phyloP scores from a whole-genome alignment of 345 rosid genomes.

The Pugionium cornutum region DNA sequence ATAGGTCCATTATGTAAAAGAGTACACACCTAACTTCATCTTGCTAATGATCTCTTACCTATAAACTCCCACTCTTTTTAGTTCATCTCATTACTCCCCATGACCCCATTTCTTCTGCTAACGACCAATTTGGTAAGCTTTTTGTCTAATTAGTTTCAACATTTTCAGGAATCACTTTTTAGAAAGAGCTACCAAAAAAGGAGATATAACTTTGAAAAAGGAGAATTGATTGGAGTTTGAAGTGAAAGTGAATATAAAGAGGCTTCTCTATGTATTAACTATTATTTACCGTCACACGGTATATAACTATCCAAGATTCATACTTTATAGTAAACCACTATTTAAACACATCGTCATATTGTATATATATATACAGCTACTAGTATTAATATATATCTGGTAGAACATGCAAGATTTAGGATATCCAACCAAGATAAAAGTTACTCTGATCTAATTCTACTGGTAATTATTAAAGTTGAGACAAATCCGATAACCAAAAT shows the following conservation, averaged over 20 bases:
- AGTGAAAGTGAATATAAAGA: neutral
- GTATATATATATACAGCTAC: too few species aligned
- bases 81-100: slow-evolving; percentile 30
- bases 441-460: too few species aligned
- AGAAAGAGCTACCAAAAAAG: slow-evolving; percentile 32
- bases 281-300: slow-evolving; percentile 5
- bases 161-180: slow-evolving; percentile 38
- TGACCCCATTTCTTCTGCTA: slow-evolving; percentile 38
- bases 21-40: slow-evolving; percentile 42
- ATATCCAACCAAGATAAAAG: too few species aligned
- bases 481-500: too few species aligned
- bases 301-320: neutral
- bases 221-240: slow-evolving; percentile 4
- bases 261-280: neutral
- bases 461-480: too few species aligned
- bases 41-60: slow-evolving; percentile 40
- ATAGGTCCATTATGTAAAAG: slow-evolving; percentile 33
- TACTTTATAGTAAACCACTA: neutral
- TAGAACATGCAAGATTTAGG: too few species aligned
- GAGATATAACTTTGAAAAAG: slow-evolving; percentile 37
- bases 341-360: neutral
- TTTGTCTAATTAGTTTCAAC: slow-evolving; percentile 31
- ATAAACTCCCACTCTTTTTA: slow-evolving; percentile 38
- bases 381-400: too few species aligned
- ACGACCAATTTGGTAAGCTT: slow-evolving; percentile 28